phyloP scores from a whole-genome alignment of 2,329 filamentous ascomycete genomes.

The Nannizziopsis barbatae region DNA sequence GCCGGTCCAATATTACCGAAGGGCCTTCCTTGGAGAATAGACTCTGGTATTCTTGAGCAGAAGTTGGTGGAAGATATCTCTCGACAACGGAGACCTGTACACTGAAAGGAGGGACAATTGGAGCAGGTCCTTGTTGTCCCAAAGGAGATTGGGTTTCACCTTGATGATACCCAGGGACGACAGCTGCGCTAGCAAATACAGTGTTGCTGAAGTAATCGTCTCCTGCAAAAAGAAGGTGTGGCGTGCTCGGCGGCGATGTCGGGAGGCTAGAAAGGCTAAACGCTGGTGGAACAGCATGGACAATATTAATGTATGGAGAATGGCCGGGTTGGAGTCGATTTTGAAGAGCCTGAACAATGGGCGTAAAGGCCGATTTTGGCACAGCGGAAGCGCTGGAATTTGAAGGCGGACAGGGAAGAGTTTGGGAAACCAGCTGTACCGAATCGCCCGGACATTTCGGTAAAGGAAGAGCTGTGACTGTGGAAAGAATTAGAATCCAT shows the following conservation, averaged over 20 bases:
- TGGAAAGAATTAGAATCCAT: conserved; percentile 4
- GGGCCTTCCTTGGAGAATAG: conserved; percentile 46
- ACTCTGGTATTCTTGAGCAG: conserved; percentile 46
- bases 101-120: conserved; percentile 49
- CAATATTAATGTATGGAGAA: conserved; percentile 52
- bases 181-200: conserved; percentile 51
- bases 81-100: conserved; percentile 53
- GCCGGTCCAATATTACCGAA: conserved; percentile 50
- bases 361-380: conserved; percentile 37
- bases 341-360: conserved; percentile 47
- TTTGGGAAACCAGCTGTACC: conserved; percentile 50
- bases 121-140: conserved; percentile 38
- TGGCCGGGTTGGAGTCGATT: conserved; percentile 39
- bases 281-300: conserved; percentile 51
- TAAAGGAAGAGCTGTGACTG: conserved; percentile 31
- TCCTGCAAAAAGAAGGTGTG: conserved; percentile 37
- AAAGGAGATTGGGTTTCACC: conserved; percentile 25
- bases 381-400: conserved; percentile 20
- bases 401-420: conserved; percentile 45
- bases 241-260: conserved; percentile 52
- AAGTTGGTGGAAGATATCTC: conserved; percentile 54
- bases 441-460: conserved; percentile 29
- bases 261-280: conserved; percentile 53
- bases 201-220: conserved; percentile 53
- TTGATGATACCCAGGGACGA: conserved; percentile 43